Base-by-base conservation (phyloP, 1,284 basidiomycete species). In the Sanghuangporus baumii region DNA sequence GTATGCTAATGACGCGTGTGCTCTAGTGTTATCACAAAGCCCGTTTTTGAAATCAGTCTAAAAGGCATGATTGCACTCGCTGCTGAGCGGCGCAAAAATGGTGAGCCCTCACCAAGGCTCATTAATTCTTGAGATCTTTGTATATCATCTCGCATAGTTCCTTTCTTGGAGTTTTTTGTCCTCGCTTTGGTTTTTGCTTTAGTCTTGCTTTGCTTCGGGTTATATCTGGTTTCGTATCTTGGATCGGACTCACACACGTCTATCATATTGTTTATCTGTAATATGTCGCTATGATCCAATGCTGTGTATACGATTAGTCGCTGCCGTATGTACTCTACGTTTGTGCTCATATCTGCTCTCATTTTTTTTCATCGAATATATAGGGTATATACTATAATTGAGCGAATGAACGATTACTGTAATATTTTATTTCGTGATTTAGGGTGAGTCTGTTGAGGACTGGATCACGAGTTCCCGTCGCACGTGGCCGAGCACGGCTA, bases 11-110 rank as follows among this genome's bases (percentile, higher is more conserved):
- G 48, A 61, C 26, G 48, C 31, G 23, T 61, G 57, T 55, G 5
- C 4, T n/a, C 60, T 26, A 85, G 79, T 55, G 81, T 88, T 41
- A 73, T 89, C 64, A 88, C 86, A 41, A 89, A 89, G 72, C 87
- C 87, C 0, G 87, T 89, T 1, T 76, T 83, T 36, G 86, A 89
- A 71, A 75, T 79, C 57, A 84, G 78, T 66, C 74, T 88, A 6
- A 75, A 79, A 67, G 76, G 79, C 26, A 82, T 86, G 71, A 68
- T 88, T 50, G 72, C 75, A 57, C 72, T 79, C 56, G 86, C 86
- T 31, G 78, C 82, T 47, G 80, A 81, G 66, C 79, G 81, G 20
- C 73, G 76, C 59, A 73, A 78, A 77, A 66, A 55, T 43, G 46
- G 52, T 20, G 31, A 51, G 48, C 34, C 55, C 31, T 26, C 55